Evolutionary conservation across 495 filamentous ascomycete species (phyloP).

Genomic region (Rostrohypoxylon terebratum): DNA sequence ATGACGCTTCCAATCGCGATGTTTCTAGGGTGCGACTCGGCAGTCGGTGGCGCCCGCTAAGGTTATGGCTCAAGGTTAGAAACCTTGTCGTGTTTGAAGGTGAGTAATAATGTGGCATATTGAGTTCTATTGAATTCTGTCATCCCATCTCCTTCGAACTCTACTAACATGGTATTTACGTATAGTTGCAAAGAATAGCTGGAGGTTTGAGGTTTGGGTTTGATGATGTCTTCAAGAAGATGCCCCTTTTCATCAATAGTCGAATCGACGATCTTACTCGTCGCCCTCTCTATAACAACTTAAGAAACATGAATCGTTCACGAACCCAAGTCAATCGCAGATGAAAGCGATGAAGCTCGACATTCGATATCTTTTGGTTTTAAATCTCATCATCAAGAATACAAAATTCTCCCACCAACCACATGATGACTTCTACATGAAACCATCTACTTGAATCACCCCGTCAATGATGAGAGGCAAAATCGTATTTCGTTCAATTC

Average conservation of each 20-base stretch:
- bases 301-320: neutral
- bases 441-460: neutral
- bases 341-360: neutral
- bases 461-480: neutral
- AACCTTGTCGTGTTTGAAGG: slow-evolving; percentile 21
- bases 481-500: slow-evolving; percentile 4
- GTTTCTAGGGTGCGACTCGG: neutral
- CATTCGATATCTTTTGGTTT: slow-evolving; percentile 1
- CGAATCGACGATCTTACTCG: neutral
- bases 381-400: neutral
- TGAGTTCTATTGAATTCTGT: no score
- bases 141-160: slow-evolving; percentile 18
- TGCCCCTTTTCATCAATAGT: slow-evolving; percentile 23
- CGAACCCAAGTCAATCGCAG: neutral
- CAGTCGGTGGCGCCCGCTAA: slow-evolving; percentile 26
- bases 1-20: neutral
- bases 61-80: slow-evolving; percentile 31
- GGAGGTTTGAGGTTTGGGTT: neutral
- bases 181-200: neutral
- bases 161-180: slow-evolving; percentile 12
- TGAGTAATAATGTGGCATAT: neutral
- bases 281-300: neutral
- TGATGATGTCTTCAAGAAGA: slow-evolving; percentile 11
- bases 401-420: neutral
- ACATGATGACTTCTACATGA: slow-evolving; percentile 22